Conservation (phyloP, 352 stramenopile species). For the Phytophthora boehmeriae region DNA sequence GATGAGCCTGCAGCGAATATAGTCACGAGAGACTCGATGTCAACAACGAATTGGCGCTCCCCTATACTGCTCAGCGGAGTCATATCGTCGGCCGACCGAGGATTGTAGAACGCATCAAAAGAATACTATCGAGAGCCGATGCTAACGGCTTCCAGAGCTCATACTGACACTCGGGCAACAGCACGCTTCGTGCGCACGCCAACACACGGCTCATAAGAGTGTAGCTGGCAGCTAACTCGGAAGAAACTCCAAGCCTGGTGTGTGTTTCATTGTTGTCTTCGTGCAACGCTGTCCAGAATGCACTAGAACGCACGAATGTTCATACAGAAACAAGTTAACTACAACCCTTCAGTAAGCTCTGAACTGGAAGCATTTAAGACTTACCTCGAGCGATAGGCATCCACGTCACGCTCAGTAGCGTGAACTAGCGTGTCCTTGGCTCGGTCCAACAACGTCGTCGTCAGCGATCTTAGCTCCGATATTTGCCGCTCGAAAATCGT, state of each 20-base stretch:
- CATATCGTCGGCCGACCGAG: conserved; percentile 3
- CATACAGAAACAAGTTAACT: conserved; percentile 14
- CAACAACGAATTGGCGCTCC: conserved; percentile 44
- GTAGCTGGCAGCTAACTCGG: conserved; percentile 41
- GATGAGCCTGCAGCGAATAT: conserved; percentile 46
- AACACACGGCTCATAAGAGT: conserved; percentile 36
- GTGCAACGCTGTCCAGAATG: conserved; percentile 30
- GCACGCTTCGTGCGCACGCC: conserved; percentile 18
- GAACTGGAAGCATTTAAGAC: not conserved
- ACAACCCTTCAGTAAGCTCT: not conserved
- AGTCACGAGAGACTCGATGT: conserved; percentile 38
- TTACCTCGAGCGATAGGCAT: conserved; percentile 40
- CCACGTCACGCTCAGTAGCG: conserved; percentile 34
- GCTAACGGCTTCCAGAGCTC: conserved; percentile 44
- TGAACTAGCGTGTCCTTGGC: conserved; percentile 32
- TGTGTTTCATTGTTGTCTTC: conserved; percentile 17
- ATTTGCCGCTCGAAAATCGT: conserved; percentile 79
- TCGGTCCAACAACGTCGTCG: conserved; percentile 35
- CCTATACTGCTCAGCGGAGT: conserved; percentile 27
- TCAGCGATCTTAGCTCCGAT: conserved; percentile 45
- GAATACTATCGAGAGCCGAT: conserved; percentile 37
- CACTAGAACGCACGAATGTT: conserved; percentile 15
- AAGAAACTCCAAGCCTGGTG: conserved; percentile 31
- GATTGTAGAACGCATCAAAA: conserved; percentile 40
- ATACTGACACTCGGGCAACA: conserved; percentile 35